A percentile compares a stretch with the other conserved stretches of the same genome.
phyloP scores from a whole-genome alignment of 2,329 filamentous ascomycete species.

The Orbilia oligospora region DNA sequence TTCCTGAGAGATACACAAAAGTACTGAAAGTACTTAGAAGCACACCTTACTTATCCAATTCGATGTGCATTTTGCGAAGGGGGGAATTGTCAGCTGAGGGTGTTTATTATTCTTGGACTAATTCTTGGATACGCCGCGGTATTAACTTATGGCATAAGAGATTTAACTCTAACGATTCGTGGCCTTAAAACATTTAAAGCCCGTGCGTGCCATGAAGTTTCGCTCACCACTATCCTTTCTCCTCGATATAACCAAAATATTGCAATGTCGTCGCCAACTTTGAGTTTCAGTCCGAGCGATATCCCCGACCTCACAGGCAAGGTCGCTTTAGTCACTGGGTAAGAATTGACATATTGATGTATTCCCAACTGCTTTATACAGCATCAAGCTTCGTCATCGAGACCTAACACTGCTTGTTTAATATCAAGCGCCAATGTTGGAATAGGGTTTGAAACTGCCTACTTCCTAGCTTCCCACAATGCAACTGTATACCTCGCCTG shows the following conservation, averaged over 20 bases:
- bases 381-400: background rate
- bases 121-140: too few species aligned
- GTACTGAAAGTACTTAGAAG: background rate
- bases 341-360: conserved; percentile 2
- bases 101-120: too few species aligned
- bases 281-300: conserved; percentile 20
- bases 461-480: conserved; percentile 61
- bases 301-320: conserved; percentile 62
- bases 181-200: background rate
- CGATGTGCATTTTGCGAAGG: background rate
- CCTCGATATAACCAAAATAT: background rate
- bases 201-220: background rate
- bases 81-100: too few species aligned
- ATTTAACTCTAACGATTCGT: background rate
- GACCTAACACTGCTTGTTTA: background rate
- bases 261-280: conserved; percentile 10
- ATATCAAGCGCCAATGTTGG: conserved; percentile 60
- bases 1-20: too few species aligned
- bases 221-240: background rate
- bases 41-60: background rate
- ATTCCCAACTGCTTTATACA: too few species aligned
- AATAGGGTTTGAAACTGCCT: conserved; percentile 63
- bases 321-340: conserved; percentile 63
- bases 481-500: conserved; percentile 63
- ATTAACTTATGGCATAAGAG: too few species aligned